phyloP scores from a whole-genome alignment of 2,329 filamentous ascomycete species.

The Apiospora saccharicola region DNA sequence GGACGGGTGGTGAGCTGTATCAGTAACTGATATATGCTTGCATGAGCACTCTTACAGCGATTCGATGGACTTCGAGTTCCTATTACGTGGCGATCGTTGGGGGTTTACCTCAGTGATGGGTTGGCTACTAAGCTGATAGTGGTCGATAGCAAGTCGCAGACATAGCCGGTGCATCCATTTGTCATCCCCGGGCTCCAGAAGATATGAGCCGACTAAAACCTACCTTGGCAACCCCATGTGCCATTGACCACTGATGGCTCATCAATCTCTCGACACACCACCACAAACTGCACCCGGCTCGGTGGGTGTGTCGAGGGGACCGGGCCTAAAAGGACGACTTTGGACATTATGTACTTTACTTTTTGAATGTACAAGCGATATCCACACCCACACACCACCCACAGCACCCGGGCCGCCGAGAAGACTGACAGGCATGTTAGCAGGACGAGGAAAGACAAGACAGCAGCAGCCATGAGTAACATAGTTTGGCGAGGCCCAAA shows the following conservation, averaged over 20 bases:
- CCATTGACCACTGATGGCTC: slow-evolving; percentile 24
- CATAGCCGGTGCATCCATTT: slow-evolving; percentile 6
- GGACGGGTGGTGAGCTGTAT: slow-evolving; percentile 6
- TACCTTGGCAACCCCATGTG: slow-evolving; percentile 20
- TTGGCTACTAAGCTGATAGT: background rate
- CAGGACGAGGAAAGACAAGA: slow-evolving; percentile 7
- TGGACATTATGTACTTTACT: slow-evolving; percentile 3
- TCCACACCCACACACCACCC: slow-evolving; percentile 9
- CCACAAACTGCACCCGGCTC: slow-evolving; percentile 20
- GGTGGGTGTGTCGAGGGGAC: slow-evolving; percentile 12
- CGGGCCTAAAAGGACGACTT: slow-evolving; percentile 7
- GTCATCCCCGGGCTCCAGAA: slow-evolving; percentile 10
- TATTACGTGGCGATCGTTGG: slow-evolving; percentile 16
- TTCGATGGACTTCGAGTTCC: slow-evolving; percentile 5
- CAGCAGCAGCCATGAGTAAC: slow-evolving; percentile 14
- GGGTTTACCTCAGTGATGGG: slow-evolving; percentile 1
- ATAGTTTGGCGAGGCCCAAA: slow-evolving; percentile 8
- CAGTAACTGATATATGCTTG: background rate
- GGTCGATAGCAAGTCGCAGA: background rate
- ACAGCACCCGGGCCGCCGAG: background rate
- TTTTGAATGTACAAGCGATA: slow-evolving; percentile 12
- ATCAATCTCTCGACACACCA: slow-evolving; percentile 19
- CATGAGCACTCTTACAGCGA: background rate
- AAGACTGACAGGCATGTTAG: slow-evolving; percentile 20
- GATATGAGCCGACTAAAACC: slow-evolving; percentile 11